Evolutionary conservation across 441 rosid species (phyloP).

Genomic region (Pelargonium citronellum): DNA sequence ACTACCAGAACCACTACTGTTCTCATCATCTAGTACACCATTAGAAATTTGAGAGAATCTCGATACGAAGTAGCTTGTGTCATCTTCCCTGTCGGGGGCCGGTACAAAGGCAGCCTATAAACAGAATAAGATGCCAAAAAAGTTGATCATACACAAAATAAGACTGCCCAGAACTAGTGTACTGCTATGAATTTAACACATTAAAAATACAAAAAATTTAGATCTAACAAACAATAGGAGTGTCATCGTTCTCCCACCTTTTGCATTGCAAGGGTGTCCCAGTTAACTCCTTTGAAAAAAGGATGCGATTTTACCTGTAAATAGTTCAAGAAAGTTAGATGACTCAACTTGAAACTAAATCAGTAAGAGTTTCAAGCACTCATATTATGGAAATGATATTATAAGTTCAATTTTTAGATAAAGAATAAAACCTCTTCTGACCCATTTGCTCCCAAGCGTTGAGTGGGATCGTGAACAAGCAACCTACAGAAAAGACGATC

Average conservation of each 20-base stretch:
- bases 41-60: conserved; percentile 40
- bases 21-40: conserved; percentile 35
- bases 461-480: conserved; percentile 61
- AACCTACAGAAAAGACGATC: conserved; percentile 36
- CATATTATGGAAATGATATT: not conserved
- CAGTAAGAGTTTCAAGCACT: conserved; percentile 12
- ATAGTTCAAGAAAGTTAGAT: conserved; percentile 15
- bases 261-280: conserved; percentile 69
- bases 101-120: conserved; percentile 77
- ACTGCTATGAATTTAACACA: not conserved
- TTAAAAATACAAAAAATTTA: not conserved
- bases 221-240: too few relatives aligned
- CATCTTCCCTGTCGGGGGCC: conserved; percentile 50
- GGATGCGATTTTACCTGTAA: conserved; percentile 67
- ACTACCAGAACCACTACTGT: conserved; percentile 35
- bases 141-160: not conserved
- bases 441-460: conserved; percentile 66
- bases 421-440: conserved; percentile 53
- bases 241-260: conserved; percentile 37
- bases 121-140: conserved; percentile 5
- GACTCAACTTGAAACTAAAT: conserved; percentile 12
- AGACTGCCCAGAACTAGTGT: too few relatives aligned
- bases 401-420: conserved; percentile 15
- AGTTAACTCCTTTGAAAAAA: conserved; percentile 63
- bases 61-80: conserved; percentile 74